A percentile compares a stretch with the other conserved stretches of the same genome.
phyloP scores from a whole-genome alignment of 768 basidiomycete genomes.

The Scleroderma citrinum region DNA sequence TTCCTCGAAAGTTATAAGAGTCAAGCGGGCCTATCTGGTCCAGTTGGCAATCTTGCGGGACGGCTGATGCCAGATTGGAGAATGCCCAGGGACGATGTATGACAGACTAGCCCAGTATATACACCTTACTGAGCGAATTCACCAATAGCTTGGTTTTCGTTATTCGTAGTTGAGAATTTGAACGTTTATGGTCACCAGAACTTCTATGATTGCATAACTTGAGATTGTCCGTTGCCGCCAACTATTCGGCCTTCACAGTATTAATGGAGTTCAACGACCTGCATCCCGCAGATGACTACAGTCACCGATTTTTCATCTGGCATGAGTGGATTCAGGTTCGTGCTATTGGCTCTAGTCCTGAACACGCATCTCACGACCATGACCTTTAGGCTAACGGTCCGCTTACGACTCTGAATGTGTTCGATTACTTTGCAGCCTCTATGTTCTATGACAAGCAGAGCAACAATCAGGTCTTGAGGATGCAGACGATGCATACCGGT shows the following conservation, averaged over 20 bases:
- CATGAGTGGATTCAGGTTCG: constrained; percentile 82
- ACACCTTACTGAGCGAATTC: too few relatives aligned
- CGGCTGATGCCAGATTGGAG: constrained; percentile 72
- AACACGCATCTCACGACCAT: neutral
- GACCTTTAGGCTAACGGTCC: constrained; percentile 62
- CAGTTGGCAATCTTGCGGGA: constrained; percentile 86
- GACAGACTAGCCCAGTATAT: neutral
- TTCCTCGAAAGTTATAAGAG: constrained; percentile 95
- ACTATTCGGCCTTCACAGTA: too few relatives aligned
- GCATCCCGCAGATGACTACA: constrained; percentile 78
- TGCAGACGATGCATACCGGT: constrained; percentile 91
- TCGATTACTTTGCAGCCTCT: constrained; percentile 85
- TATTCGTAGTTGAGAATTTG: too few relatives aligned
- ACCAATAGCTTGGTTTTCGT: too few relatives aligned
- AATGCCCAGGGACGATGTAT: constrained; percentile 63
- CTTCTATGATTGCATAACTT: too few relatives aligned
- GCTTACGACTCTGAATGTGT: constrained; percentile 69
- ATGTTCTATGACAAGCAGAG: constrained; percentile 95
- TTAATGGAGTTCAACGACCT: constrained; percentile 56
- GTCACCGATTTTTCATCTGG: constrained; percentile 82
- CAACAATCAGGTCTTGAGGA: constrained; percentile 86
- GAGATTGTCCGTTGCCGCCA: too few relatives aligned
- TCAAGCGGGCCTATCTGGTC: constrained; percentile 85
- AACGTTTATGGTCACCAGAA: too few relatives aligned
- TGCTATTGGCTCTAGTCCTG: neutral